Base-by-base conservation (phyloP, 2,329 filamentous ascomycete genomes). In the Amesomyces nigricolor region DNA sequence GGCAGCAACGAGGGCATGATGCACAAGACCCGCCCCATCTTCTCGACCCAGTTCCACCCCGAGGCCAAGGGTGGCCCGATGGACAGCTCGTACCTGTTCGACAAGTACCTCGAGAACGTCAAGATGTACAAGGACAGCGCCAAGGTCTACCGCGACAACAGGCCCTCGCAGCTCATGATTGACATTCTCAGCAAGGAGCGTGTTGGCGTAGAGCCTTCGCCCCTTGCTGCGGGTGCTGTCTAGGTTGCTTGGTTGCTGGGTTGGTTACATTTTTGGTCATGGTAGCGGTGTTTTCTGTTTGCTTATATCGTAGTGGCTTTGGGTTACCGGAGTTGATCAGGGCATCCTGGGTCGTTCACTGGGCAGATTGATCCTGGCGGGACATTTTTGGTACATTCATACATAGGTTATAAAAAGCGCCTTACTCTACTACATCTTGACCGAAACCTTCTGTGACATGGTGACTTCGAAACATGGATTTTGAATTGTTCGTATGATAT, bases 21-120 rank as follows among this genome's bases (percentile, higher is more conserved):
- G 71, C 94, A 99, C 81, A 91, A 88, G 75, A 88, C 88, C 56
- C 89, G 92, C 37, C 94, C 94, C 60, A 99, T 99, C 71, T 97
- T 99, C 81, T 92, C 89, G 61, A 96, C 91, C 22, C 94, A 99
- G 74, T 99, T 99, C 85, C 94, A 99, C 71, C 94, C 94, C 14
- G 94, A 99, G 76, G 94, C 94, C 64, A 96, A 96, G 80, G 94
- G 94, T 58, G 94, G 94, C 53, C 94, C 94, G 53, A 88, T 96
- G 75, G 94, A 99, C 78, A 95, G 89, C 61, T 86, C 89, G 2
- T 97, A 95, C 75, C 81, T 99, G 58, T 99, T 99, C 68, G 94
- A 99, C 74, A 90, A 89, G 77, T 99, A 97, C 76, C 77, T 97
- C 45, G 85, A 95, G 71, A 92, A 87, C 67, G 91, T 97, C 37